A percentile compares a stretch with the other conserved stretches of the same genome.
Evolutionary conservation across 2,329 filamentous ascomycete species (phyloP).

Genomic region (Alternaria hordeiaustralica): DNA sequence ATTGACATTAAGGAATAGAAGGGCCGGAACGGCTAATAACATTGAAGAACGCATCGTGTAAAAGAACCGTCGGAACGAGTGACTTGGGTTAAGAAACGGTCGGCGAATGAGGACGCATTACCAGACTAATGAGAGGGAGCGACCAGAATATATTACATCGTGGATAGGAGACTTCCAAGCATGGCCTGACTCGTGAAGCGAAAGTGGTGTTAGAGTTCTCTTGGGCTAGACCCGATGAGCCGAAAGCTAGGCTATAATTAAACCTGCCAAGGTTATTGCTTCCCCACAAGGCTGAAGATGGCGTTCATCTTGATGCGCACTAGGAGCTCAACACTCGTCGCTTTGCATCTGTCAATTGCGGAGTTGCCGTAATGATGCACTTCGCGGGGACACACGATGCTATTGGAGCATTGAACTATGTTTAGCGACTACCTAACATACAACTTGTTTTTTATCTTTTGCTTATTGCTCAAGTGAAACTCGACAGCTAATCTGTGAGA

Average conservation of each 20-base stretch:
- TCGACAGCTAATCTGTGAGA: not conserved
- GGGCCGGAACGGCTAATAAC: not conserved
- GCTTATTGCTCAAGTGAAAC: not conserved
- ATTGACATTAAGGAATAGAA: slow-evolving; percentile 1
- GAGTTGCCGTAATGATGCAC: not conserved
- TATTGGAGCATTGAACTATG: not conserved
- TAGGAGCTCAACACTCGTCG: not conserved
- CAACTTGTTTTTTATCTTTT: not conserved
- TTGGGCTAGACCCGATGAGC: not conserved
- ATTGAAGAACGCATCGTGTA: not conserved
- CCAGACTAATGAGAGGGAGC: not conserved
- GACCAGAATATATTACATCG: not conserved
- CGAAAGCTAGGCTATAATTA: not conserved
- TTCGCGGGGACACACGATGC: not conserved
- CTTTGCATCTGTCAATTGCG: not conserved
- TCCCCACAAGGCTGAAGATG: slow-evolving; percentile 5
- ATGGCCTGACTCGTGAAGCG: slow-evolving; percentile 2
- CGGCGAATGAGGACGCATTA: not conserved
- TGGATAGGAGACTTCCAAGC: slow-evolving; percentile 2
- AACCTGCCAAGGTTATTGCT: not conserved
- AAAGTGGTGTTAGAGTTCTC: slow-evolving; percentile 6
- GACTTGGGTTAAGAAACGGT: not conserved
- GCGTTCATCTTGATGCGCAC: not conserved
- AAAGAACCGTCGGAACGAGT: not conserved
- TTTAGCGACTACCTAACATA: not conserved